Base-by-base conservation (phyloP, 352 stramenopile genomes). In the Phytophthora citrophthora region DNA sequence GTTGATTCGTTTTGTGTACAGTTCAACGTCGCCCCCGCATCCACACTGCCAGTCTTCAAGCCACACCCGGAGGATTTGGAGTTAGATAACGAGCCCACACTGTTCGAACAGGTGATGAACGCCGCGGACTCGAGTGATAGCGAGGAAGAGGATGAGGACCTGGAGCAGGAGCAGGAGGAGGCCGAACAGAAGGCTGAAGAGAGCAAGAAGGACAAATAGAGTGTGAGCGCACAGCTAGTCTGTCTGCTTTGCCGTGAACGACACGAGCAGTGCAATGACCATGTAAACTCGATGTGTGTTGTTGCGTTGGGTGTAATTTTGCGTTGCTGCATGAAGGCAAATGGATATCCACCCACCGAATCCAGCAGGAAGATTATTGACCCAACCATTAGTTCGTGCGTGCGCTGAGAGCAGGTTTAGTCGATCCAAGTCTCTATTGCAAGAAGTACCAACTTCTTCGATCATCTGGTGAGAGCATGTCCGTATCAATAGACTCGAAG, bases 41-140 rank as follows among this genome's bases (percentile, higher is more conserved):
- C 91, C 5, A 75, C 79, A 24, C 80, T 99, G 41, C 97, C 97
- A 11, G 92, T 98, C 65, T 99, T 97, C 79, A 86, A 98, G 74
- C 80, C 98, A 26, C 98, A 99, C 70, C 95, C 95, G 43, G 98
- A 99, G 57, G 98, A 99, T 85, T 81, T 98, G 63, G 96, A 98
- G 69, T 89, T 99, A 73, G 97, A 99, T 85, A 99, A 99, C 66
- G 98, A 99, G 74, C 97, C 98, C 16, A 99, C 97, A 34, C 79
- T 99, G 61, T 99, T 99, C 72, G 97, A 99, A 78, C 96, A 99
- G 77, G 97, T 96, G 52, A 96, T 95, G 86, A 93, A 94, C 57
- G 77, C 79, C 24, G 83, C 70, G 48, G 88, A 95, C 72, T 92
- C 83, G 60, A 94, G 84, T 79, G 86, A 94, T 86, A 93, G 83